Percentiles rank a stretch among this genome's conserved stretches.
Conservation (phyloP, 257 asterid genomes). For the Capsicum rhomboideum region DNA sequence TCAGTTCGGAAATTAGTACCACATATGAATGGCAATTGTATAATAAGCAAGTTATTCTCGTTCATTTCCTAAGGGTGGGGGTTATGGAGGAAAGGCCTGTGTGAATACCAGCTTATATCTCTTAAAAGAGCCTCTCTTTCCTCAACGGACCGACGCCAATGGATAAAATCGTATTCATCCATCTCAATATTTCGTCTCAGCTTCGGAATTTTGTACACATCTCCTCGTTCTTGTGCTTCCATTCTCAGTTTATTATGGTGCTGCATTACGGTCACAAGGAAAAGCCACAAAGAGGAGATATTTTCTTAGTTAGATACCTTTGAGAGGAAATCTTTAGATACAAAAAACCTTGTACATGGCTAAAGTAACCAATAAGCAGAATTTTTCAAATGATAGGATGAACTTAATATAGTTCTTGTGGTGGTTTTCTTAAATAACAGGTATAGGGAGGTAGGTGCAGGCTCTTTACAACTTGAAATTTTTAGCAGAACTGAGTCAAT, state of each 20-base stretch:
- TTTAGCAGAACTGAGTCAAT: background rate
- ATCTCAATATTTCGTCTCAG: conserved; percentile 81
- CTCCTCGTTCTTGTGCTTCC: conserved; percentile 80
- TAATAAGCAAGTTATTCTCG: background rate
- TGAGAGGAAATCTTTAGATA: background rate
- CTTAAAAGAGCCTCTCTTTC: conserved; percentile 92
- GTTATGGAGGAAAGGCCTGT: background rate
- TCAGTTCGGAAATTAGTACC: background rate
- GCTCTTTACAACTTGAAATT: background rate
- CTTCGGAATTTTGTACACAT: conserved; percentile 51
- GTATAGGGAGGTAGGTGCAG: background rate
- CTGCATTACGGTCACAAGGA: conserved; percentile 27
- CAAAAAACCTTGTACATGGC: background rate
- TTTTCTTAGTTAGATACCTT: background rate
- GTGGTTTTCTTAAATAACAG: background rate
- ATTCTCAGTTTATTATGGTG: conserved; percentile 43
- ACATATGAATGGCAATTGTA: background rate
- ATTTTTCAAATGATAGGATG: background rate
- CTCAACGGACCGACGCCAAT: conserved; percentile 93
- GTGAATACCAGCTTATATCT: conserved; percentile 78
- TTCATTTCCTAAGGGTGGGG: background rate
- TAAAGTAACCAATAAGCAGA: background rate
- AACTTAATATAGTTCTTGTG: background rate
- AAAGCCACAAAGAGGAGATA: background rate
- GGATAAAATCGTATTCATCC: conserved; percentile 90